Percentiles rank a stretch among this genome's conserved stretches.
Conservation (phyloP, 2,329 filamentous ascomycete genomes). For the Paraconiothyrium sp. region DNA sequence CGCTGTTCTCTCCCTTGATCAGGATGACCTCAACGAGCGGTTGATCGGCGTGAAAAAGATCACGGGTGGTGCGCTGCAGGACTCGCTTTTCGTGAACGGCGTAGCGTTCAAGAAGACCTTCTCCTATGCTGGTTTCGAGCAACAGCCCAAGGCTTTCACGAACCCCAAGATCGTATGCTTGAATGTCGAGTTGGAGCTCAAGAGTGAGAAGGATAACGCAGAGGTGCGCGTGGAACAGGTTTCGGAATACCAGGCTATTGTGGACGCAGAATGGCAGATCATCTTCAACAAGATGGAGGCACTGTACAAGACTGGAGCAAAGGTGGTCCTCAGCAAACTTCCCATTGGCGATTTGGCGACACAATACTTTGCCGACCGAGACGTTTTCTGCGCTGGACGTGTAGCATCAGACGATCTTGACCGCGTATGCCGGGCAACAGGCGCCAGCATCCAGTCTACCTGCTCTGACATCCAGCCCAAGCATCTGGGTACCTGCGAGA, state of each 20-base stretch:
- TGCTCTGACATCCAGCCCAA: conserved; percentile 92
- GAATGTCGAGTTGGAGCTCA: conserved; percentile 97
- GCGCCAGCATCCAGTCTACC: conserved; percentile 90
- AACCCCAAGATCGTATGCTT: conserved; percentile 96
- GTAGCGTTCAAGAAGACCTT: conserved; percentile 99
- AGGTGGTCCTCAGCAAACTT: conserved; percentile 96
- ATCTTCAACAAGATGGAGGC: conserved; percentile 99
- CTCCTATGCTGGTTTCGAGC: conserved; percentile 98
- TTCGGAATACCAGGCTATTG: conserved; percentile 98
- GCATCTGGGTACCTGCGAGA: conserved; percentile 89
- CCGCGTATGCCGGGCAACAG: conserved; percentile 93
- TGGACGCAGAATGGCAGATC: conserved; percentile 99
- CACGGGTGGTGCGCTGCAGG: conserved; percentile 92
- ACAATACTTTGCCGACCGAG: conserved; percentile 96
- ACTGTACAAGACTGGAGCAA: conserved; percentile 90
- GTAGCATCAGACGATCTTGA: conserved; percentile 93
- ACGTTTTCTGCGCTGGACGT: conserved; percentile 97
- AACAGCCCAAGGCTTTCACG: conserved; percentile 95
- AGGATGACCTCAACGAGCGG: conserved; percentile 96
- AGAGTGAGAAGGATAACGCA: conserved; percentile 99
- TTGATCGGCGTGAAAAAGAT: conserved; percentile 99
- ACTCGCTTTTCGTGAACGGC: conserved; percentile 95
- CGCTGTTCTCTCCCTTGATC: conserved; percentile 92
- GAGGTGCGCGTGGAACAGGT: conserved; percentile 98
- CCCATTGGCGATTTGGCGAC: conserved; percentile 98